Evolutionary conservation across 805 yeast genomes (phyloP).

Genomic region (Lipomyces sp.): DNA sequence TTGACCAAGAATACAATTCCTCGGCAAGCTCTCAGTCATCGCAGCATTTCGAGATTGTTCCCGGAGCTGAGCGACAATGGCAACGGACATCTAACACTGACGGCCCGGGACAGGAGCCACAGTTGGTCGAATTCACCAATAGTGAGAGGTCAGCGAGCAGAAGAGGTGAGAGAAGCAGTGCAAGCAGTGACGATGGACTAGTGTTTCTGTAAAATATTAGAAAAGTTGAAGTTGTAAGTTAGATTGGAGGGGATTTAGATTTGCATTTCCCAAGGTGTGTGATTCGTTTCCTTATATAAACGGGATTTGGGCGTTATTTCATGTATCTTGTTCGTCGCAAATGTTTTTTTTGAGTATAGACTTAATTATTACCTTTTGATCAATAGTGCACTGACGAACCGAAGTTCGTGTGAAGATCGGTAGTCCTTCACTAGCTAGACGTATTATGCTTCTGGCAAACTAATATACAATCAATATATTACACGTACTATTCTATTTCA

Average conservation of each 20-base stretch:
- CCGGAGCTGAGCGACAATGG: conserved; percentile 33
- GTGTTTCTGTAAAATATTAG: conserved; percentile 22
- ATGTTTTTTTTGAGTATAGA: background rate
- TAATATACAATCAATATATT: background rate
- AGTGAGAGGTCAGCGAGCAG: conserved; percentile 34
- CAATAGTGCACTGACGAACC: no score
- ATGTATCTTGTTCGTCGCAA: background rate
- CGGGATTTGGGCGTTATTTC: background rate
- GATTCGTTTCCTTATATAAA: conserved; percentile 6
- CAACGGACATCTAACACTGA: conserved; percentile 10
- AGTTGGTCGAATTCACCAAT: conserved; percentile 30
- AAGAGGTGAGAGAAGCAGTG: conserved; percentile 22
- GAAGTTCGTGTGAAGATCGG: no score
- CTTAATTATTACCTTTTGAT: no score
- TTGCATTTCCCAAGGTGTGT: conserved; percentile 4
- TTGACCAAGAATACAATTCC: background rate
- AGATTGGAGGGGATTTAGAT: background rate
- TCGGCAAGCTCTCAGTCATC: conserved; percentile 12
- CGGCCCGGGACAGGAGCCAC: conserved; percentile 20
- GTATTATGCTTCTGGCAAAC: no score
- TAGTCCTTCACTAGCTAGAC: no score
- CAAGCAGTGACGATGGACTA: conserved; percentile 30
- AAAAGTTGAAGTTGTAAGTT: background rate
- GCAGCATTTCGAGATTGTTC: conserved; percentile 31
- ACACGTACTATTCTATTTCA: background rate